Base-by-base conservation (phyloP, 2,329 filamentous ascomycete species). In the Fusarium virguliforme region DNA sequence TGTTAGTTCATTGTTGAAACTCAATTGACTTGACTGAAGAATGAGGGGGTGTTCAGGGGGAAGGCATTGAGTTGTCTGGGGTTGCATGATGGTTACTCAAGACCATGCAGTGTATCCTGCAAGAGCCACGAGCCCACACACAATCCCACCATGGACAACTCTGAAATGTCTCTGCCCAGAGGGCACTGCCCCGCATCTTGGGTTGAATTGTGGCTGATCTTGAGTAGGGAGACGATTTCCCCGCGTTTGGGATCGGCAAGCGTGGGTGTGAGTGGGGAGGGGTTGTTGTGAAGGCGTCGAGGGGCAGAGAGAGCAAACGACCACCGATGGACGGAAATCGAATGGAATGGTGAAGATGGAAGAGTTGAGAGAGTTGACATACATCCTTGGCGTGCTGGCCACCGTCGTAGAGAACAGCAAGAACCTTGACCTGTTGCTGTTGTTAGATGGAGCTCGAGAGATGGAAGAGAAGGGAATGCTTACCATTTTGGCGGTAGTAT, bases 361-460 rank as follows among this genome's bases (percentile, higher is more conserved):
- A 12, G 32, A 26, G 30, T 46, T 40, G 37, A 56, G 28, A 3
- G 37, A 58, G 38, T 40, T 60, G 32, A 67, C 85, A 82, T 81
- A 97, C 94, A 80, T 98, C 88, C 84, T 92, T 86, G 85, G 95
- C 94, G 87, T 97, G 94, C 86, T 94, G 86, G 81, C 90, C 89
- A 82, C 94, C 95, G 85, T 98, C 95, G 88, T 98, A 98, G 77
- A 97, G 89, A 77, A 97, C 93, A 80, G 95, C 88, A 81, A 98
- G 91, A 85, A 98, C 93, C 87, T 98, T 98, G 86, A 95, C 95
- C 94, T 98, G 76, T 79, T 78, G 51, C 26, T 13, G 12, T 22
- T 65, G 73, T 76, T 67, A 76, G 72, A 60, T 62, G 68, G 64
- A 60, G 62, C 67, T 63, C 53, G 43, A 63, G 35, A 37, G 35